A percentile compares a stretch with the other conserved stretches of the same genome.
Conservation (phyloP, 2,329 filamentous ascomycete genomes). For the Alternaria incomplexa region DNA sequence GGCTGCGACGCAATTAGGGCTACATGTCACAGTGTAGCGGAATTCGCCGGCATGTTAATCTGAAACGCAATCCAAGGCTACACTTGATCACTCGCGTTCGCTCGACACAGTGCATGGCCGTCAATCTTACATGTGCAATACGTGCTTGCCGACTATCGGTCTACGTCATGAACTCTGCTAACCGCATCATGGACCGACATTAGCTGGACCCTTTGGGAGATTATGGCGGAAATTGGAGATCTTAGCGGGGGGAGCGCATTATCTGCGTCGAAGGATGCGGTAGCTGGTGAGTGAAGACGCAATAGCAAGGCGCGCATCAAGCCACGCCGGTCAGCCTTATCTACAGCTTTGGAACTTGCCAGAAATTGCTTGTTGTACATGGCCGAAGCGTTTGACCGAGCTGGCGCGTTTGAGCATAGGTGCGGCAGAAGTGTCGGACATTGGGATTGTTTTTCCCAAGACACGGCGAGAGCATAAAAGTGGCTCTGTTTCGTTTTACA, state of each 20-base stretch:
- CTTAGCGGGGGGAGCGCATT: constrained; percentile 5
- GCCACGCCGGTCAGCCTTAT: background rate
- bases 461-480: background rate
- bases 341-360: background rate
- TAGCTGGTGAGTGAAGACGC: background rate
- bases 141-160: background rate
- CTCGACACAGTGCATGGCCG: background rate
- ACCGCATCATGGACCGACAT: constrained; percentile 2
- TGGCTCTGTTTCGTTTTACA: constrained; percentile 6
- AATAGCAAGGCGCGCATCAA: background rate
- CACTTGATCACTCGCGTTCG: background rate
- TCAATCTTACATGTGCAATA: background rate
- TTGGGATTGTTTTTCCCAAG: background rate
- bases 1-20: constrained; percentile 1
- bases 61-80: constrained; percentile 2
- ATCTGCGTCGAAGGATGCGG: background rate
- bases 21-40: background rate
- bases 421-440: background rate
- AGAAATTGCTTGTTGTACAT: background rate
- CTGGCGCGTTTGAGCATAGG: background rate
- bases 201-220: constrained; percentile 3
- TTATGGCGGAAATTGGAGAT: constrained; percentile 5
- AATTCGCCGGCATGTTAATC: background rate
- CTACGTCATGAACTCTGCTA: constrained; percentile 9
- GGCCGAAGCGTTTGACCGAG: background rate